These are phyloP conservation scores for Karstenula rhodostoma DNA, from an alignment of 2,329 filamentous ascomycete species.

Conservation along the genomic window DNA sequence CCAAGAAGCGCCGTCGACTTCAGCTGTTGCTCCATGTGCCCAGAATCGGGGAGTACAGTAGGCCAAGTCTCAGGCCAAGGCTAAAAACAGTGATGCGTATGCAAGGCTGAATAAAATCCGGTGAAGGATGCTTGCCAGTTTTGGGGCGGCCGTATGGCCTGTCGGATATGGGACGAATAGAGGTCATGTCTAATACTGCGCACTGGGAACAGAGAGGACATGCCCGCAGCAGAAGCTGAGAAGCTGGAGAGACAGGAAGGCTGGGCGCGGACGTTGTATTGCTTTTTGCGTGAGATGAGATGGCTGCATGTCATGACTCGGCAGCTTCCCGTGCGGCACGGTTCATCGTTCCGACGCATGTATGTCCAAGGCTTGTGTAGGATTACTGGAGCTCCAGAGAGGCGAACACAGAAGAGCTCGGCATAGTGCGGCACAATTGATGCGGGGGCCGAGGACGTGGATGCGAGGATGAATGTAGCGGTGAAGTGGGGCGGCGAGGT, in stretches of 20 bases:
- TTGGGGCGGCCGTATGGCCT: slow-evolving; percentile 18
- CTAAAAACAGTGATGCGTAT: slow-evolving; percentile 8
- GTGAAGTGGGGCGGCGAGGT: slow-evolving; percentile 4
- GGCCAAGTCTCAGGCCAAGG: slow-evolving; percentile 4
- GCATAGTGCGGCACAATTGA: not conserved
- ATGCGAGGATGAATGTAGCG: not conserved
- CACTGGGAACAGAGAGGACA: not conserved
- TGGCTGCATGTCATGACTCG: slow-evolving; percentile 13
- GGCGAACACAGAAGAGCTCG: not conserved
- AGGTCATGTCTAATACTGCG: not conserved
- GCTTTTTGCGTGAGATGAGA: slow-evolving; percentile 1
- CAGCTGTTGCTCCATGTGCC: not conserved
- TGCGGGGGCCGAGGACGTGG: not conserved
- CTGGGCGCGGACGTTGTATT: not conserved
- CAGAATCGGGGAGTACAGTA: slow-evolving; percentile 1
- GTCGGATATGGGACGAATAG: not conserved
- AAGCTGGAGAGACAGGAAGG: not conserved
- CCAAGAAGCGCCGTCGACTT: not conserved
- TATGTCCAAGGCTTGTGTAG: not conserved
- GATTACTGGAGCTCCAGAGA: too few relatives aligned
- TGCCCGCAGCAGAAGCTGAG: not conserved
- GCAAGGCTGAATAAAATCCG: slow-evolving; percentile 21
- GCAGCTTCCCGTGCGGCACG: not conserved
- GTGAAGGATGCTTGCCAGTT: slow-evolving; percentile 13
- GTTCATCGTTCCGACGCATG: not conserved